Evolutionary conservation across 495 filamentous ascomycete species (phyloP), one percentile per base, ranked within the genome.

Genomic region (Amniculicola lignicola): DNA sequence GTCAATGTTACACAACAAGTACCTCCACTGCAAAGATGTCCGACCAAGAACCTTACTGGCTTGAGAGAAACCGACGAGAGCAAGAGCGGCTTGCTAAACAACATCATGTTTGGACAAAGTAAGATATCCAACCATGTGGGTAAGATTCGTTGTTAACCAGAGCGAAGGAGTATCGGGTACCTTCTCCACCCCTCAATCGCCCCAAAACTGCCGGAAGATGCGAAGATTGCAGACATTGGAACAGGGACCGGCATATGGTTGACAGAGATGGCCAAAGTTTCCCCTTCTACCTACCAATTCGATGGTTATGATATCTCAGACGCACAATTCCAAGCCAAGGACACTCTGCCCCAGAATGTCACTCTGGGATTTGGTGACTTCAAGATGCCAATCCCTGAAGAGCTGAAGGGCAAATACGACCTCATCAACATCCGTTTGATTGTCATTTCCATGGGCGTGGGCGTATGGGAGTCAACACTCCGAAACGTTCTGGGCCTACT

Each of bases 271-370:
- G 62, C 69, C 48, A 65, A 64, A 45, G 36, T n/a, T 14, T 53
- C 68, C 0, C 68, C 68, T 0, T 21, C 61, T 15, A 64, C 69
- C 2, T 62, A 62, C 29, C 56, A 64, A 4, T 55, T 74, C 23
- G 62, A 62, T 25, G 74, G 74, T 54, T 75, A 68, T 52, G 74
- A 77, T 60, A 55, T 70, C 44, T 65, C 68, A 3, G 23, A 64
- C 3, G 48, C 67, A n/a, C 45, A 64, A 4, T 75, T 75, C 44
- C 71, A 66, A 6, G 31, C 65, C 0, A 21, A 55, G 0, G 48
- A 59, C 9, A 61, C 38, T 9, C 52, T 64, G 14, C 72, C 72
- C 0, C 5, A 54, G 6, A 71, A 71, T 37, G 60, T 75, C 2
- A 39, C 63, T 0, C 54, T 77, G 35, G 48, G 60, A 25, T 28